Evolutionary conservation across 129 eudicot genomes (phyloP), one percentile per base, ranked within the genome.

Genomic region (Erigeron canadensis): DNA sequence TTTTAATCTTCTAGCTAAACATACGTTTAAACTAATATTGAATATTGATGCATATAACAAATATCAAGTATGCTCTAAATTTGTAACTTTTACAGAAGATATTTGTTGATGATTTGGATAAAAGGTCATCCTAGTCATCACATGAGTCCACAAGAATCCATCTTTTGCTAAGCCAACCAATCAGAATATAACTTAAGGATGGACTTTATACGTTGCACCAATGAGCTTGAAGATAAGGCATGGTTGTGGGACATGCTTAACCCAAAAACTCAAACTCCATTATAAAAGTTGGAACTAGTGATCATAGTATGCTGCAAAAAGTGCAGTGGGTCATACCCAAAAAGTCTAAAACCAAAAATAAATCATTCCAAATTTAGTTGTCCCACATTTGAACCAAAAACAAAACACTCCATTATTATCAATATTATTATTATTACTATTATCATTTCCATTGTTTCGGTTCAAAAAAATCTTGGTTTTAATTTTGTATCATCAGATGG

Each of bases 141-240:
- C 44, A 74, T 5, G 40, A 43, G 57, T 56, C 79, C 67, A 54
- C 84, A 38, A 74, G 78, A 84, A 84, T 81, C 86, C 86, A 48
- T 37, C 0, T 21, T 60, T 77, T 47, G 4, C 70, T 63, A 21
- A 59, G 45, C 46, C 69, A 62, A 43, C 91, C 91, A 86, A 81
- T 86, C 5, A 75, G 34, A 60, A 44, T 15, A 57, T 77, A 46
- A 57, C 15, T 53, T 48, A 21, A 39, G 67, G 91, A 86, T 86
- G 62, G 78, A 16, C 50, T 57, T 83, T 61, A 19, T 15, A 5
- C 10, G 11, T 39, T 22, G 11, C 67, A 18, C 59, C 91, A 86
- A 83, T 45, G 48, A 63, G 74, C 18, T 22, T 37, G 51, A 53
- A 86, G 91, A 86, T 86, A 81, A 83, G 91, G 84, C 74, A 77